Evolutionary conservation across 2,329 filamentous ascomycete species (phyloP).

Genomic region (Apiospora hydei): DNA sequence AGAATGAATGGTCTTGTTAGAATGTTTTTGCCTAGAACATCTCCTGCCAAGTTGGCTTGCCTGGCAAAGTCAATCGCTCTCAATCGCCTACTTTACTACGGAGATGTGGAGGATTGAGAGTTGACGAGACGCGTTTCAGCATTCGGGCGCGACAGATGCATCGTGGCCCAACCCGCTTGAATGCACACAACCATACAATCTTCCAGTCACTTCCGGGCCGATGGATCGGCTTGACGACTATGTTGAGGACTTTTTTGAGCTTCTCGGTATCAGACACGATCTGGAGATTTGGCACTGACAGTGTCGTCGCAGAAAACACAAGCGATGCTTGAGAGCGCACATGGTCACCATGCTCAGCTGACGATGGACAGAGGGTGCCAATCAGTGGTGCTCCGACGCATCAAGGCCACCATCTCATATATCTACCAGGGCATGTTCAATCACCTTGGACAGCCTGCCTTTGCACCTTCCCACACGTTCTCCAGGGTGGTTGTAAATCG

Average conservation of each 20-base stretch:
- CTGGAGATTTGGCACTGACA: background rate
- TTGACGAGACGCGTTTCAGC: background rate
- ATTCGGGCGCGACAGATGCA: background rate
- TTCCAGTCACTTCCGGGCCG: background rate
- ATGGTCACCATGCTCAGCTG: conserved; percentile 10
- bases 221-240: background rate
- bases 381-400: background rate
- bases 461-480: background rate
- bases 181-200: background rate
- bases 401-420: background rate
- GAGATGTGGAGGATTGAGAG: background rate
- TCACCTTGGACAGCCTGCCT: background rate
- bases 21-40: background rate
- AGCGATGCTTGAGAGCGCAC: background rate
- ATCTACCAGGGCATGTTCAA: background rate
- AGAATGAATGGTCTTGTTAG: background rate
- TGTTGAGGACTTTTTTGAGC: background rate
- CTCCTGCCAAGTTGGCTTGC: background rate
- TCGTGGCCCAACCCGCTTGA: background rate
- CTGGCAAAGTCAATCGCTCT: background rate
- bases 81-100: background rate
- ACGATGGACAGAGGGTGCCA: background rate
- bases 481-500: background rate
- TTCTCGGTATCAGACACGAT: background rate
- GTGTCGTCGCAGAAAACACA: background rate